A percentile compares a stretch with the other conserved stretches of the same genome.
Conservation (phyloP, 1,139 yeast genomes). For the Kodamaea ohmeri region DNA sequence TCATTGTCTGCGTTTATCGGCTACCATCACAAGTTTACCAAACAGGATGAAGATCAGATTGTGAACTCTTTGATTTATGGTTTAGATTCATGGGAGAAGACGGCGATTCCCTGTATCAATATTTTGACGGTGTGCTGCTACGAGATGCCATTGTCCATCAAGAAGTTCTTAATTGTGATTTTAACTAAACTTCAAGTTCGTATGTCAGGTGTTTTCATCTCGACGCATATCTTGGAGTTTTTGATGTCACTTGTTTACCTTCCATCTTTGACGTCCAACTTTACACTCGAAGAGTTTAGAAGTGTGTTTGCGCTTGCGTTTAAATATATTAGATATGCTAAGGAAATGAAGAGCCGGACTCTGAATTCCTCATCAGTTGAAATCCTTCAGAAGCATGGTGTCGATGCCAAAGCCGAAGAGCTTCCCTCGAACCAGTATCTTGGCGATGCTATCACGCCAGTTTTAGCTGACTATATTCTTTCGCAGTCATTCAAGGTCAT, state of each 20-base stretch:
- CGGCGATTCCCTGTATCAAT: conserved; percentile 77
- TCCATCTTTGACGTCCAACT: conserved; percentile 66
- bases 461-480: conserved; percentile 57
- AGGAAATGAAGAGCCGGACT: conserved; percentile 42
- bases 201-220: conserved; percentile 65
- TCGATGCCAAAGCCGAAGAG: conserved; percentile 40
- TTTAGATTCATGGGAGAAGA: conserved; percentile 71
- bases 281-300: conserved; percentile 73
- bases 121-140: conserved; percentile 76
- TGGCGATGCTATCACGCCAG: conserved; percentile 39
- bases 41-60: conserved; percentile 66
- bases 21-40: conserved; percentile 56
- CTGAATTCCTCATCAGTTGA: conserved; percentile 16
- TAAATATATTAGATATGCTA: conserved; percentile 71
- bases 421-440: conserved; percentile 50
- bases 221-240: conserved; percentile 76
- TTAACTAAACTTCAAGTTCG: conserved; percentile 70
- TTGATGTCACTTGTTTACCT: conserved; percentile 62
- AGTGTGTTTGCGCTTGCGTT: conserved; percentile 83
- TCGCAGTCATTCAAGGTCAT: conserved; percentile 68
- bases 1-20: conserved; percentile 67
- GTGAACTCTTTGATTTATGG: conserved; percentile 64
- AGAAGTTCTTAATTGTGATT: conserved; percentile 63
- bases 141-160: conserved; percentile 72
- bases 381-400: conserved; percentile 35